Percentiles rank a stretch among this genome's conserved stretches.
These are phyloP conservation scores for Candida taoyuanica DNA, from an alignment of 805 yeast species.

Conservation along the genomic window DNA sequence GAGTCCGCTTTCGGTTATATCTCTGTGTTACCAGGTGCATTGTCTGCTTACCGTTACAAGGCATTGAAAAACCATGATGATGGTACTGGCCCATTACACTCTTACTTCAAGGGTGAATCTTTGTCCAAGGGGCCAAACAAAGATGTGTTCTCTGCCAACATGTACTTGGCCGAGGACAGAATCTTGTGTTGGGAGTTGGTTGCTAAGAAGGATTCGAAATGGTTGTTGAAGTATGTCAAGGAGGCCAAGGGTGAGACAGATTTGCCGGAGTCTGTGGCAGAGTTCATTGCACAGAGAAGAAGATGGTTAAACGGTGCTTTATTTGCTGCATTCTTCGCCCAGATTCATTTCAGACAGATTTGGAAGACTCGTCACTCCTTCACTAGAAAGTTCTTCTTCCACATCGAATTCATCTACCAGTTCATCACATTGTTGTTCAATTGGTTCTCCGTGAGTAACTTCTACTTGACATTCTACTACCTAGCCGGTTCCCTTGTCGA, in stretches of 20 bases:
- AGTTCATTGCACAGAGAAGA: conserved; percentile 92
- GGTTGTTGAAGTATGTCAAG: conserved; percentile 89
- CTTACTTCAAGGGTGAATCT: conserved; percentile 88
- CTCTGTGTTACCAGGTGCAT: conserved; percentile 91
- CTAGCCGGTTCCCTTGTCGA: conserved; percentile 79
- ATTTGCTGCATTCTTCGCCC: conserved; percentile 91
- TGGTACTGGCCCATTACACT: conserved; percentile 86
- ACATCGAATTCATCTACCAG: conserved; percentile 86
- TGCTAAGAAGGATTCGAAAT: conserved; percentile 74
- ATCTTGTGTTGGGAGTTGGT: conserved; percentile 95
- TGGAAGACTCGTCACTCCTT: conserved; percentile 87
- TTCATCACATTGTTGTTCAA: conserved; percentile 75
- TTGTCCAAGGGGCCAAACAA: conserved; percentile 50
- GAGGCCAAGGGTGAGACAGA: conserved; percentile 96
- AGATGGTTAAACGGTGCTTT: conserved; percentile 98
- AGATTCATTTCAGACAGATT: conserved; percentile 77
- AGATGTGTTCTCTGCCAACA: conserved; percentile 90
- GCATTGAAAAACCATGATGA: conserved; percentile 82
- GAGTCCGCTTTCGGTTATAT: conserved; percentile 93
- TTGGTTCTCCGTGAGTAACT: conserved; percentile 89
- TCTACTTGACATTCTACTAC: conserved; percentile 87
- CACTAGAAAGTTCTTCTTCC: conserved; percentile 74
- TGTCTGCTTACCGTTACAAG: conserved; percentile 88
- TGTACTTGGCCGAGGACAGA: conserved; percentile 97
- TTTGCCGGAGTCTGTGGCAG: conserved; percentile 93